Percentiles rank a stretch among this genome's conserved stretches.
Conservation (phyloP, 2,329 filamentous ascomycete genomes). For the Hymenoscyphus infarciens region DNA sequence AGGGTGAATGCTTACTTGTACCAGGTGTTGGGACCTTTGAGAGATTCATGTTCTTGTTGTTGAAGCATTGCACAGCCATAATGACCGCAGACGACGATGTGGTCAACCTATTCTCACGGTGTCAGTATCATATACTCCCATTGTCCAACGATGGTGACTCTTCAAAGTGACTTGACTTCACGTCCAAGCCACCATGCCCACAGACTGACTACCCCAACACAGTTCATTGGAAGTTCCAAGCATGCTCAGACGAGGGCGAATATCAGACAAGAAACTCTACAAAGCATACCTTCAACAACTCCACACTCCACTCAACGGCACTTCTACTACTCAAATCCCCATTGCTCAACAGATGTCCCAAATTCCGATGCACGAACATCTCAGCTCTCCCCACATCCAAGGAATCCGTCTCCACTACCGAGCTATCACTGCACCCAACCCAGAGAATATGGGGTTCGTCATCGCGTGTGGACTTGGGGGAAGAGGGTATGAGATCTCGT, state of each 20-base stretch:
- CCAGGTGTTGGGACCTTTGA: conserved; percentile 44
- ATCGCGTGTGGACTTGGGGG: neutral
- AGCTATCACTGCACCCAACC: conserved; percentile 66
- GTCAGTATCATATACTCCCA: neutral
- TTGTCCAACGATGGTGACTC: neutral
- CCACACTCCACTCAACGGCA: conserved; percentile 63
- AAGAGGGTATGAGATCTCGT: conserved; percentile 9
- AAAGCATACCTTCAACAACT: conserved; percentile 51
- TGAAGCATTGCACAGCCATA: conserved; percentile 51
- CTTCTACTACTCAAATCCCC: conserved; percentile 57
- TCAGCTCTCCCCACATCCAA: conserved; percentile 60
- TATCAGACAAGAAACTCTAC: too few relatives aligned
- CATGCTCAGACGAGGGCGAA: neutral
- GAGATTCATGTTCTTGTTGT: conserved; percentile 3
- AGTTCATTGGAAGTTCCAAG: neutral
- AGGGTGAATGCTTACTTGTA: conserved; percentile 38
- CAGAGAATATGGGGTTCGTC: conserved; percentile 52
- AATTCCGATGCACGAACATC: conserved; percentile 68
- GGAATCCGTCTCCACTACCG: conserved; percentile 62
- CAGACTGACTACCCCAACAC: neutral
- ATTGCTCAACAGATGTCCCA: conserved; percentile 61
- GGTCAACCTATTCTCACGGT: conserved; percentile 42
- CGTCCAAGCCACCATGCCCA: too few relatives aligned
- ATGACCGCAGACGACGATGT: conserved; percentile 54
- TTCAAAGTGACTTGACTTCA: neutral